Conservation (phyloP, 108 stramenopile genomes). For the Skeletonema marinoi region DNA sequence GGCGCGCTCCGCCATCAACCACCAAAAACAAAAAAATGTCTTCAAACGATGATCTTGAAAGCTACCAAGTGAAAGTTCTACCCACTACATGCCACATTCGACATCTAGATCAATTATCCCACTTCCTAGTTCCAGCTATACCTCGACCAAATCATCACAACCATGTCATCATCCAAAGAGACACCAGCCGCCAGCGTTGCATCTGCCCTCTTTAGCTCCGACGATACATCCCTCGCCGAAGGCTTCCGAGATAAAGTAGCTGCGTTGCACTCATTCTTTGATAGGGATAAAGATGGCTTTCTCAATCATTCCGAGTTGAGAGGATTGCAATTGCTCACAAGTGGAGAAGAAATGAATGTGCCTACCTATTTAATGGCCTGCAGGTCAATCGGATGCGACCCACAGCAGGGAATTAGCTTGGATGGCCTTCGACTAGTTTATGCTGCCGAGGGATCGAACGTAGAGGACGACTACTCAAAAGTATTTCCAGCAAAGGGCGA, state of each 20-base stretch:
- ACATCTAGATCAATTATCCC: no score
- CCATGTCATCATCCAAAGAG: not conserved
- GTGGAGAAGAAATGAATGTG: not conserved
- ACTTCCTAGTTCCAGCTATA: no score
- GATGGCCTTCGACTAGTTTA: not conserved
- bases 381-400: conserved; percentile 1
- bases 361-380: conserved; percentile 3
- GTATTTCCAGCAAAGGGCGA: conserved; percentile 25
- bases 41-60: no score
- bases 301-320: conserved; percentile 10
- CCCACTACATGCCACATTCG: no score
- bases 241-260: conserved; percentile 42
- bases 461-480: conserved; percentile 40
- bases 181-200: not conserved
- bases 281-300: conserved; percentile 6
- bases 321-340: conserved; percentile 5
- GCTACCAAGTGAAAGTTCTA: no score
- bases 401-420: conserved; percentile 9
- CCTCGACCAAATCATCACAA: not conserved
- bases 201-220: conserved; percentile 6
- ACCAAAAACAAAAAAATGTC: no score
- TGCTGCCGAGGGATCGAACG: conserved; percentile 12
- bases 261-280: conserved; percentile 2
- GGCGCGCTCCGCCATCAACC: no score
- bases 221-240: conserved; percentile 30